A percentile compares a stretch with the other conserved stretches of the same genome.
phyloP scores from a whole-genome alignment of 805 yeast genomes.

The Danielia reshetovae region DNA sequence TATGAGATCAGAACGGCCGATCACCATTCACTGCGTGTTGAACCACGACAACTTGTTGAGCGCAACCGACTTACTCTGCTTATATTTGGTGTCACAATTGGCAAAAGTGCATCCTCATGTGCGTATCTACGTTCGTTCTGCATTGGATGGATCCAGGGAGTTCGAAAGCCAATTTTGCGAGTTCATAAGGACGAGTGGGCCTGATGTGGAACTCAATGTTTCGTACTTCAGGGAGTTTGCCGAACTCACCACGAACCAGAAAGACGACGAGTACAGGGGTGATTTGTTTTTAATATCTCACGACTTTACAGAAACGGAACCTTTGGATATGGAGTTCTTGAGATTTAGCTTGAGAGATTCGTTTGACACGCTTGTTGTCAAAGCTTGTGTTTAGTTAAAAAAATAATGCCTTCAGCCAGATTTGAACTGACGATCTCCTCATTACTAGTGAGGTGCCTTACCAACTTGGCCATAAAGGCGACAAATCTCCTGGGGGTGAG shows the following conservation, averaged over 20 bases:
- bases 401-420: constrained; percentile 18
- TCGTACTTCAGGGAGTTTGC: constrained; percentile 8
- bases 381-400: constrained; percentile 6
- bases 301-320: constrained; percentile 9
- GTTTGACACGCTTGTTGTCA: constrained; percentile 14
- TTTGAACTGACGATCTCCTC: constrained; percentile 19
- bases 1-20: constrained; percentile 7
- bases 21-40: constrained; percentile 24
- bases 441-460: constrained; percentile 19
- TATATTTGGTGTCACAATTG: constrained; percentile 25
- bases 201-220: constrained; percentile 3
- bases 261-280: constrained; percentile 3
- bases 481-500: constrained; percentile 47
- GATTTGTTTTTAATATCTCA: constrained; percentile 9
- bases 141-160: constrained; percentile 10
- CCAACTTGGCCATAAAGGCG: constrained; percentile 17
- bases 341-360: constrained; percentile 5
- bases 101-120: constrained; percentile 5
- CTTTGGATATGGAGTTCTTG: constrained; percentile 1
- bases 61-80: constrained; percentile 30
- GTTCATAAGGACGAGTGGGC: constrained; percentile 5
- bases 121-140: constrained; percentile 10
- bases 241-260: constrained; percentile 3
- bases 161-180: constrained; percentile 14
- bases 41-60: constrained; percentile 31